Percentiles rank a stretch among this genome's conserved stretches.
Evolutionary conservation across 257 asterid genomes (phyloP).

Genomic region (Linaria vulgaris): DNA sequence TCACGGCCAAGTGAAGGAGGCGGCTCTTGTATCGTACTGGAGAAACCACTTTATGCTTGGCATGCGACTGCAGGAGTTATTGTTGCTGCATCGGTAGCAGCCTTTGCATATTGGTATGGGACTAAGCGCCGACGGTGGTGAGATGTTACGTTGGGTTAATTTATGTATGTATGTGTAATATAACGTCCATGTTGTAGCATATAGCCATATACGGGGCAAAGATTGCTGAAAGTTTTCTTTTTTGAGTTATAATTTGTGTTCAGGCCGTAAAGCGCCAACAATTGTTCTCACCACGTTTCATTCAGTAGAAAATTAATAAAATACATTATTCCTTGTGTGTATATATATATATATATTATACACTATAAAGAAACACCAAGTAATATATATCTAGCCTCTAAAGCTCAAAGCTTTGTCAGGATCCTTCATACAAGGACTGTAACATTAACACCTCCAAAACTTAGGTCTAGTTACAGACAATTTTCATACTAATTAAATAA

Average conservation of each 20-base stretch:
- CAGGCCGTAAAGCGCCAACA: not conserved
- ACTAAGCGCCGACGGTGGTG: conserved; percentile 72
- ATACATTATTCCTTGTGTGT: not conserved
- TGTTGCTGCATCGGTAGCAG: conserved; percentile 77
- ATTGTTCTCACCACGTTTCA: not conserved
- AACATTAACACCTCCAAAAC: not conserved
- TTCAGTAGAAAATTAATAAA: not conserved
- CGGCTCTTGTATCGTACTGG: conserved; percentile 28
- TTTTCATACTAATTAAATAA: too few relatives aligned
- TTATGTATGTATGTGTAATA: conserved; percentile 21
- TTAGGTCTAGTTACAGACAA: not conserved
- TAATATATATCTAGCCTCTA: too few relatives aligned
- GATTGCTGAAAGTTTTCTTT: conserved; percentile 18
- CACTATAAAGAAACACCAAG: too few relatives aligned
- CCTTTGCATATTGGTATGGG: conserved; percentile 85
- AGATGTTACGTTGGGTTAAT: conserved; percentile 5
- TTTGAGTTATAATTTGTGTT: not conserved
- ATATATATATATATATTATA: too few relatives aligned
- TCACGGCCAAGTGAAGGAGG: conserved; percentile 21
- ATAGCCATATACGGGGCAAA: conserved; percentile 21
- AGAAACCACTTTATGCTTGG: conserved; percentile 59
- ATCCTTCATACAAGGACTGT: not conserved
- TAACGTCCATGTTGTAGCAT: conserved; percentile 32
- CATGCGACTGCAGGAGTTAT: conserved; percentile 78
- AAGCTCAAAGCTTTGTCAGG: too few relatives aligned